Conservation (phyloP, 2,329 filamentous ascomycete genomes). For the Colletotrichum paranaense region DNA sequence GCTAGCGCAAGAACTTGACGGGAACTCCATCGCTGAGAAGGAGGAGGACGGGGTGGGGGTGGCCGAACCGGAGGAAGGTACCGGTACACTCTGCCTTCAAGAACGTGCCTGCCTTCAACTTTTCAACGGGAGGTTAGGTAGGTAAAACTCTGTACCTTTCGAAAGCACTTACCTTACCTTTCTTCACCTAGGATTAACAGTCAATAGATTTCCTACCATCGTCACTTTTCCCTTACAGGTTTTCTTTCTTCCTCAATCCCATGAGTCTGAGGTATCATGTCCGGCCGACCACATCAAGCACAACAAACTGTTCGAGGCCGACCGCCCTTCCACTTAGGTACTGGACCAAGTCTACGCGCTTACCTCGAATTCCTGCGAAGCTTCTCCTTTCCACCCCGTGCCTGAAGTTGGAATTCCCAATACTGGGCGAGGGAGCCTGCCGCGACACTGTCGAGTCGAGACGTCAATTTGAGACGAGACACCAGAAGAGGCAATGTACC, state of each 20-base stretch:
- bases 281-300: background rate
- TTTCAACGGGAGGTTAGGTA: background rate
- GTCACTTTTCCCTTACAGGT: background rate
- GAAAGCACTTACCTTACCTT: background rate
- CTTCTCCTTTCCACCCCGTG: conserved; percentile 11
- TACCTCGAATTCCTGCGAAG: conserved; percentile 1
- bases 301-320: background rate
- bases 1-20: conserved; percentile 14
- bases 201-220: background rate
- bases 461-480: conserved; percentile 32
- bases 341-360: background rate
- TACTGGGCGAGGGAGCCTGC: conserved; percentile 16
- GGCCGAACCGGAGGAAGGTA: conserved; percentile 18
- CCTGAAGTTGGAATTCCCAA: conserved; percentile 7
- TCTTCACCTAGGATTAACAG: background rate
- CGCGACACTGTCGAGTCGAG: conserved; percentile 16
- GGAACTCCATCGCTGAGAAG: conserved; percentile 10
- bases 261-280: background rate
- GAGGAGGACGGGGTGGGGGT: conserved; percentile 20
- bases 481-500: conserved; percentile 26
- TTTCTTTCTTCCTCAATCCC: background rate
- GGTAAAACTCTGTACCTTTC: background rate
- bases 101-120: background rate
- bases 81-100: background rate
- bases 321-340: background rate